Base-by-base conservation (phyloP, 257 asterid genomes). In the Eustoma russellianum region DNA sequence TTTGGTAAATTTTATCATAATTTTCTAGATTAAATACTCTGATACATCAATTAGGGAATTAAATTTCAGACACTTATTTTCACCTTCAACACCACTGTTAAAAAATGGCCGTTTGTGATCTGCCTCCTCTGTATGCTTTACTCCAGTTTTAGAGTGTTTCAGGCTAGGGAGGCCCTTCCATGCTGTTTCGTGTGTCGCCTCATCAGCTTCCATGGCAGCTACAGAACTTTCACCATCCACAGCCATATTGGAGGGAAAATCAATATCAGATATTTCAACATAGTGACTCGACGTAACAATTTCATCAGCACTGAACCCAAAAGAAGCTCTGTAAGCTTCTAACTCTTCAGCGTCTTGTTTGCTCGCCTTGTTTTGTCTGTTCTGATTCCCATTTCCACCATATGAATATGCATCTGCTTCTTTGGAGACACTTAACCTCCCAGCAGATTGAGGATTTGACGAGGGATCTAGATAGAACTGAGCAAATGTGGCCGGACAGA, bases 241-340 rank as follows among this genome's bases (percentile, higher is more conserved):
- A 48, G 79, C 55, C 69, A 79, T 81, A 62, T 83, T 88, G 17
- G 94, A 64, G 52, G 85, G 95, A 47, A 83, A 94, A 60, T 73
- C 52, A 59, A 71, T 92, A 68, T 92, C 92, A 48, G 95, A 66
- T 55, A 92, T 88, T 74, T 92, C 99, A 35, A 92, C 95, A 67
- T 92, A 92, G 60, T 83, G 85, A 56, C 82, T 46, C 53, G 94
- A 83, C 14, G 83, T 83, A 61, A 88, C 73, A 59, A 92, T 81
- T 56, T 92, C 99, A 78, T 92, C 99, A 6, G 99, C 99, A 72
- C 99, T 92, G 75, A 92, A 92, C 66, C 97, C 99, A 59, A 92
- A 92, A 33, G 99, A 92, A 10, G 99, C 97, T 73, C 99, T 67
- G 68, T 92, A 92, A 48, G 99, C 99, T 73, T 92, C 97, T 9